Percentiles rank a stretch among this genome's conserved stretches.
Conservation (phyloP, 1,284 basidiomycete genomes). For the Marasmius sp. region DNA sequence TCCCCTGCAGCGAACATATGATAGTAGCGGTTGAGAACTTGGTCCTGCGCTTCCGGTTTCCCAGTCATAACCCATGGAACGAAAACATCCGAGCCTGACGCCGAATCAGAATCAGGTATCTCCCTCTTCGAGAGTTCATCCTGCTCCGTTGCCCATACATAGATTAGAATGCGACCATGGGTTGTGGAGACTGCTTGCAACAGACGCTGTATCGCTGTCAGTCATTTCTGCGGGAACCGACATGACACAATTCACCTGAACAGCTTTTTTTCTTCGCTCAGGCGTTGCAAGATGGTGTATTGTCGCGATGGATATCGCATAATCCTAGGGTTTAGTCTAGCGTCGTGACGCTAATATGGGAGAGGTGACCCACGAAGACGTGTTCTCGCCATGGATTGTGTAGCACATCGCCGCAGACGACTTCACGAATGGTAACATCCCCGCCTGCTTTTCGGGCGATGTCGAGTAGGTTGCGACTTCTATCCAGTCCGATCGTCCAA, state of each 20-base stretch:
- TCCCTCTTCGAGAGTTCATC: constrained; percentile 76
- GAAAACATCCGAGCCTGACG: constrained; percentile 43
- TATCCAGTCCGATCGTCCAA: constrained; percentile 83
- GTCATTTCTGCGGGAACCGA: not conserved
- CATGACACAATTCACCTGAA: constrained; percentile 52
- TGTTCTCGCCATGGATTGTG: constrained; percentile 69
- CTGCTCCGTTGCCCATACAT: constrained; percentile 99
- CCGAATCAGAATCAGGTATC: constrained; percentile 42
- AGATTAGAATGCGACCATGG: constrained; percentile 84
- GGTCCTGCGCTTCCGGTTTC: constrained; percentile 23
- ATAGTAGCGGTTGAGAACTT: constrained; percentile 85
- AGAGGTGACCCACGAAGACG: constrained; percentile 65
- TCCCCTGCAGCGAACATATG: constrained; percentile 90
- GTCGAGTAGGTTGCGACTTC: constrained; percentile 74
- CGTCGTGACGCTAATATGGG: not conserved
- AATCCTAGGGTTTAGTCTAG: constrained; percentile 60
- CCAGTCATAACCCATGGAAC: constrained; percentile 44
- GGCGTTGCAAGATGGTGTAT: constrained; percentile 90
- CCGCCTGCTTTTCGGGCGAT: constrained; percentile 67
- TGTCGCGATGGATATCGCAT: constrained; percentile 92
- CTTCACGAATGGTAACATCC: constrained; percentile 57
- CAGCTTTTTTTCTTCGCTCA: constrained; percentile 66
- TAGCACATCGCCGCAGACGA: constrained; percentile 74
- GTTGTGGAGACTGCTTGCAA: constrained; percentile 60
- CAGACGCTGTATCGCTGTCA: constrained; percentile 48